phyloP scores from a whole-genome alignment of 1,139 yeast species.

The Debaryomycetaceae sp. region DNA sequence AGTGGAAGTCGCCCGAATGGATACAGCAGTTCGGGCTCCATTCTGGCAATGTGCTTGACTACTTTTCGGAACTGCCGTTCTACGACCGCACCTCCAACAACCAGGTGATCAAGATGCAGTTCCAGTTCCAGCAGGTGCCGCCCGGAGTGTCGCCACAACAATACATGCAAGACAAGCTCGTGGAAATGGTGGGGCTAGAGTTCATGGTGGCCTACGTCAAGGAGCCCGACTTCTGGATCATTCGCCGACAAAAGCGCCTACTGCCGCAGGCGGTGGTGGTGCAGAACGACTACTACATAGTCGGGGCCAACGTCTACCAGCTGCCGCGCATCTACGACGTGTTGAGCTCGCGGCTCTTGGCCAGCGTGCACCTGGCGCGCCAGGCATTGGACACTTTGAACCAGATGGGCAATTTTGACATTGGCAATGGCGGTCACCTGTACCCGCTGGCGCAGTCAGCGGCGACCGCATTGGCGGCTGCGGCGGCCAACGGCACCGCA shows the following conservation, averaged over 20 bases:
- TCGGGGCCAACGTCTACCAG: slow-evolving; percentile 91
- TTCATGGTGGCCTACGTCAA: slow-evolving; percentile 69
- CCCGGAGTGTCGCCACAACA: slow-evolving; percentile 30
- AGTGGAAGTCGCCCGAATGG: slow-evolving; percentile 98
- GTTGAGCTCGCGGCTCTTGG: slow-evolving; percentile 33
- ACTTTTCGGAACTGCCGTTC: slow-evolving; percentile 90
- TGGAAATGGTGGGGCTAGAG: slow-evolving; percentile 82
- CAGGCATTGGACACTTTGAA: slow-evolving; percentile 32
- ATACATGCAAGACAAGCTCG: slow-evolving; percentile 53
- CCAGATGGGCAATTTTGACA: slow-evolving; percentile 30
- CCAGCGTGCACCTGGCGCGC: slow-evolving; percentile 34
- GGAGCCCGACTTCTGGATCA: slow-evolving; percentile 91
- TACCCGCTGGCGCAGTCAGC: slow-evolving; percentile 15
- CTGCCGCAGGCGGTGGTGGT: slow-evolving; percentile 51
- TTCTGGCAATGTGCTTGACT: slow-evolving; percentile 87
- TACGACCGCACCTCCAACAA: slow-evolving; percentile 92
- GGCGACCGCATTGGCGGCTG: slow-evolving; percentile 3
- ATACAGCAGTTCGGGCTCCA: slow-evolving; percentile 82
- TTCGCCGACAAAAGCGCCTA: slow-evolving; percentile 71
- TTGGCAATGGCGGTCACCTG: slow-evolving; percentile 36
- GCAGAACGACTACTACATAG: slow-evolving; percentile 69
- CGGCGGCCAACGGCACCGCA: slow-evolving; percentile 6
- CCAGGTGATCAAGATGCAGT: slow-evolving; percentile 93
- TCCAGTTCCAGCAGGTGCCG: slow-evolving; percentile 70
- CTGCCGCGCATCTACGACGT: slow-evolving; percentile 59